Evolutionary conservation across 495 filamentous ascomycete genomes (phyloP).

Genomic region (Letharia columbiana): DNA sequence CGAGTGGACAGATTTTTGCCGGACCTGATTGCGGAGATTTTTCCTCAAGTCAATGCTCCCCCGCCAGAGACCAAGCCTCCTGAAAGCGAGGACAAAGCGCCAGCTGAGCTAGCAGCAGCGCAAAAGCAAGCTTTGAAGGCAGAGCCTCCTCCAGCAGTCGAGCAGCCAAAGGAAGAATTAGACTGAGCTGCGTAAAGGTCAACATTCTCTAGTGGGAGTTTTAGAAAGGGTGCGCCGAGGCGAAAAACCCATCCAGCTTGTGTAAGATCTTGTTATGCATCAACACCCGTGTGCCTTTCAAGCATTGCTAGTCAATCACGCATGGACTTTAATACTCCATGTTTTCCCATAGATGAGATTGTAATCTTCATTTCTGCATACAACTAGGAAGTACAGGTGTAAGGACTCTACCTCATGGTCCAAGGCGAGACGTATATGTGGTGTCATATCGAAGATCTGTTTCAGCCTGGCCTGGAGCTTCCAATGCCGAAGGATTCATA

Average conservation of each 20-base stretch:
- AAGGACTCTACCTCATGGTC: neutral
- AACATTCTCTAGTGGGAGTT: neutral
- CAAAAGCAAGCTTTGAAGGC: neutral
- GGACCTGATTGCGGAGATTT: slow-evolving; percentile 50
- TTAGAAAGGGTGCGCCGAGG: neutral
- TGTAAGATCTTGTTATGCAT: neutral
- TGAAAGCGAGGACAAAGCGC: neutral
- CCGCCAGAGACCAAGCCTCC: neutral
- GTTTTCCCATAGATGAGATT: neutral
- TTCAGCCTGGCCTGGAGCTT: neutral
- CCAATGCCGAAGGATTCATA: neutral
- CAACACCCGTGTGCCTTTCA: neutral
- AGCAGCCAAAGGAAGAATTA: neutral
- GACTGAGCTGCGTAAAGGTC: neutral
- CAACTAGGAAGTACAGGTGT: neutral
- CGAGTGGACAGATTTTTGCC: slow-evolving; percentile 86
- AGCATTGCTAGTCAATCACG: neutral
- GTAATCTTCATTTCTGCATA: neutral
- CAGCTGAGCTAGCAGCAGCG: neutral
- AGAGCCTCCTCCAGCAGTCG: neutral
- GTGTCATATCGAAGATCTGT: neutral
- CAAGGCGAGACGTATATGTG: neutral
- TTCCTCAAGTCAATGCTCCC: slow-evolving; percentile 28
- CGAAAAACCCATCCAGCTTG: neutral
- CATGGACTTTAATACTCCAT: neutral